phyloP scores from a whole-genome alignment of 1,139 yeast species.

The Kurtzmaniella quercitrusa region DNA sequence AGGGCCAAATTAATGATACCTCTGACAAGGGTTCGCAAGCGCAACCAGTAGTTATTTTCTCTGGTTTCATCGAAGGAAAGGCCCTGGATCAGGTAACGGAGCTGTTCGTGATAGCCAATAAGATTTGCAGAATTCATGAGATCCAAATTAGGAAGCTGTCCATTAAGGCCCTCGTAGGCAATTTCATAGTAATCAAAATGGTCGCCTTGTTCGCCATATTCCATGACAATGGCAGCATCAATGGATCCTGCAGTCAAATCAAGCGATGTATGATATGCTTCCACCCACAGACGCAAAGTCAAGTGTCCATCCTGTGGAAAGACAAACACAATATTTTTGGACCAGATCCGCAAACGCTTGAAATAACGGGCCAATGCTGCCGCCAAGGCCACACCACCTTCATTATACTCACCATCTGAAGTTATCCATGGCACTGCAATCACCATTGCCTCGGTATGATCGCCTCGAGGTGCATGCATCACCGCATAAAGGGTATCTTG shows the following conservation, averaged over 20 bases:
- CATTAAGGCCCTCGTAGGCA: conserved; percentile 84
- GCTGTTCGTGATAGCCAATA: conserved; percentile 70
- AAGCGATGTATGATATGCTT: conserved; percentile 83
- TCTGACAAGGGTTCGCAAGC: conserved; percentile 56
- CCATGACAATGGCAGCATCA: conserved; percentile 86
- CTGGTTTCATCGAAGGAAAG: conserved; percentile 44
- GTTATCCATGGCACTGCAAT: conserved; percentile 83
- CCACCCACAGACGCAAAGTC: conserved; percentile 84
- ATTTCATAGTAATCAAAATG: conserved; percentile 72
- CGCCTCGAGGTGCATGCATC: conserved; percentile 91
- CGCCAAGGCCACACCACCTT: conserved; percentile 76
- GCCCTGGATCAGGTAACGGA: conserved; percentile 65
- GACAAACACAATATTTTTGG: conserved; percentile 86
- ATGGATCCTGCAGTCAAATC: conserved; percentile 94
- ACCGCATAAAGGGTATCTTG: conserved; percentile 69
- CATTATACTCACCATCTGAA: conserved; percentile 56
- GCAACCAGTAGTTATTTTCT: conserved; percentile 44
- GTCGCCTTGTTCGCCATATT: conserved; percentile 67
- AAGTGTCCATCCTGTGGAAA: conserved; percentile 69
- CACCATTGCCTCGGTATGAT: conserved; percentile 94
- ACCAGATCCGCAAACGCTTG: conserved; percentile 87
- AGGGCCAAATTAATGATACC: conserved; percentile 68
- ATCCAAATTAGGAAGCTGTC: conserved; percentile 93
- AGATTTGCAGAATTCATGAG: conserved; percentile 74
- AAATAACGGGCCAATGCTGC: conserved; percentile 77